Conservation (phyloP, 192 early-diverging fungal species). For the Paraglomus brasilianum region DNA sequence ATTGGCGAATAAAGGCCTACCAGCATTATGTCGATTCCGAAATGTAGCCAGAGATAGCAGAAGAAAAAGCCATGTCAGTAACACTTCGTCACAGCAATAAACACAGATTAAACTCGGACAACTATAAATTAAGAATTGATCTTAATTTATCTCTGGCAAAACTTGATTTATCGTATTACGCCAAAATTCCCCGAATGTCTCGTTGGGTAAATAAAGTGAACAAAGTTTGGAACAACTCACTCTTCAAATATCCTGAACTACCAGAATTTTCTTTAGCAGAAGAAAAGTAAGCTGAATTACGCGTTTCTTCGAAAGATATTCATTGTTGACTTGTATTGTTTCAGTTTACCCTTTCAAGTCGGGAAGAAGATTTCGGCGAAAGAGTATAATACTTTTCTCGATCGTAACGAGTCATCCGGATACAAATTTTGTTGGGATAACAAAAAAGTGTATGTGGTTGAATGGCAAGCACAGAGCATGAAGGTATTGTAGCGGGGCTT, state of each 20-base stretch:
- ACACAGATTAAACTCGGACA: no score
- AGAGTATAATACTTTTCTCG: slow-evolving; percentile 19
- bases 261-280: slow-evolving; percentile 16
- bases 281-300: slow-evolving; percentile 16
- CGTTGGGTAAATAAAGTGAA: slow-evolving; percentile 22
- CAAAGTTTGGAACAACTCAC: slow-evolving; percentile 11
- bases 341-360: slow-evolving; percentile 24
- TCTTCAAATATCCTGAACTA: slow-evolving; percentile 6
- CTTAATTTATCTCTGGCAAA: no score
- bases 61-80: slow-evolving; percentile 24
- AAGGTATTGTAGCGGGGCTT: background rate
- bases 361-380: slow-evolving; percentile 20
- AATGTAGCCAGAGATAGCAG: slow-evolving; percentile 12
- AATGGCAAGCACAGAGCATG: slow-evolving; percentile 5
- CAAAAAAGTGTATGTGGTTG: slow-evolving; percentile 17
- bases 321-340: slow-evolving; percentile 17
- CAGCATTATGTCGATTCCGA: slow-evolving; percentile 3
- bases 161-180: no score
- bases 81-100: no score
- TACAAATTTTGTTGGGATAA: slow-evolving; percentile 22
- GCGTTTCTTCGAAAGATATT: slow-evolving; percentile 22
- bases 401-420: slow-evolving; percentile 19
- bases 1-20: background rate
- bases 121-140: no score
- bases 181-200: no score